phyloP scores from a whole-genome alignment of 495 filamentous ascomycete species.

The Penicillium steckii region DNA sequence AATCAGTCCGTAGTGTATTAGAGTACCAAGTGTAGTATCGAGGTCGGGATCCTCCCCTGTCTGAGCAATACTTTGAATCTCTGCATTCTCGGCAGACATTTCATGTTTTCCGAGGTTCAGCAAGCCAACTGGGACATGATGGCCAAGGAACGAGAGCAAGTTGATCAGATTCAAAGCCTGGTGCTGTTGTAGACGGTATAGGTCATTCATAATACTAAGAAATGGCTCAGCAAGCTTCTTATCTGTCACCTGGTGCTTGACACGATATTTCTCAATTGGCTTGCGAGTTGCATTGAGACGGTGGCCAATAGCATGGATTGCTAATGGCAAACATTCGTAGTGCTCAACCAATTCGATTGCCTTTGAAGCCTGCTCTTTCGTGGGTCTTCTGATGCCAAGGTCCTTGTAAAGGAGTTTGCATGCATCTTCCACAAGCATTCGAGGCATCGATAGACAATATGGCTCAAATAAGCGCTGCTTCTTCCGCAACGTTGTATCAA shows the following conservation, averaged over 20 bases:
- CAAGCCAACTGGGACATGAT: slow-evolving; percentile 75
- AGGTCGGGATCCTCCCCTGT: slow-evolving; percentile 58
- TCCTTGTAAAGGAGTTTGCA: slow-evolving; percentile 59
- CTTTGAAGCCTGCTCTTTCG: slow-evolving; percentile 54
- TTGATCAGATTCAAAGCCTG: slow-evolving; percentile 72
- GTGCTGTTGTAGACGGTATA: slow-evolving; percentile 55
- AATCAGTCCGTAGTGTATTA: slow-evolving; percentile 70
- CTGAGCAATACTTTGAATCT: slow-evolving; percentile 42
- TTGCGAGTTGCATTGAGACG: slow-evolving; percentile 70
- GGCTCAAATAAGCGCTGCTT: slow-evolving; percentile 72
- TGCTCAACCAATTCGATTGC: slow-evolving; percentile 66
- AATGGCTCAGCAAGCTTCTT: slow-evolving; percentile 71
- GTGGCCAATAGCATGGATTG: slow-evolving; percentile 76
- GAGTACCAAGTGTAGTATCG: slow-evolving; percentile 63
- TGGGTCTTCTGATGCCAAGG: slow-evolving; percentile 49
- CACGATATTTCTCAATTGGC: slow-evolving; percentile 64
- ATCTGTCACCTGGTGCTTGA: slow-evolving; percentile 65
- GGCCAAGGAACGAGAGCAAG: slow-evolving; percentile 71
- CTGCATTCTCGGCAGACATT: slow-evolving; percentile 52
- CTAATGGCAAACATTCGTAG: slow-evolving; percentile 71
- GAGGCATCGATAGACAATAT: slow-evolving; percentile 62
- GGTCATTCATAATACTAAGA: slow-evolving; percentile 66
- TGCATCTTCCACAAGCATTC: slow-evolving; percentile 58
- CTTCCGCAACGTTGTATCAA: slow-evolving; percentile 63
- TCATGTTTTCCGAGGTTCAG: slow-evolving; percentile 61